Conservation (phyloP, 345 rosid species). For the Pistacia vera region DNA sequence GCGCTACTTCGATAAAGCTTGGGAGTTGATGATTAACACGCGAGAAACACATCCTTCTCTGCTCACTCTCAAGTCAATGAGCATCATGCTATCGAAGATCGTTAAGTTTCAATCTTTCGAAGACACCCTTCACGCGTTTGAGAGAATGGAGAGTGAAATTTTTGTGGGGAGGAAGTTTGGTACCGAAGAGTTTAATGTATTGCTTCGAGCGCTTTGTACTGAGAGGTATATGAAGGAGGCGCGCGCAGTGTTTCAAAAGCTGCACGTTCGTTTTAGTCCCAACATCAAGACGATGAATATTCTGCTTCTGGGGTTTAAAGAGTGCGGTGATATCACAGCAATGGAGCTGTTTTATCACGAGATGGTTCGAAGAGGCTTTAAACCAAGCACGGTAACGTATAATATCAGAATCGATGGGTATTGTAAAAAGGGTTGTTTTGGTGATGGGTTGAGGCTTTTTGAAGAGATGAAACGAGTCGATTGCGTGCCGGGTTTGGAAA, state of each 20-base stretch:
- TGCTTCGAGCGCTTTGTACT: conserved; percentile 70
- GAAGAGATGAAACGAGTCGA: conserved; percentile 66
- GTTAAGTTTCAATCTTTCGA: conserved; percentile 70
- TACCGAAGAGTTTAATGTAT: conserved; percentile 73
- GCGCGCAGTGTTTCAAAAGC: conserved; percentile 58
- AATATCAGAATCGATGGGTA: conserved; percentile 77
- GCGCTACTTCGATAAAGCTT: conserved; percentile 86
- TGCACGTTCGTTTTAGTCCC: conserved; percentile 58
- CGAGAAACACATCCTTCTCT: conserved; percentile 42
- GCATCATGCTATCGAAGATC: conserved; percentile 68
- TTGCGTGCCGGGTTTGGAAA: conserved; percentile 51
- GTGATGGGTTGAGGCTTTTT: conserved; percentile 70
- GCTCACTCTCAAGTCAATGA: conserved; percentile 75
- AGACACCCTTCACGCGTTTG: conserved; percentile 69
- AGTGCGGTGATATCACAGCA: conserved; percentile 71
- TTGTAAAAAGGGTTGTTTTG: conserved; percentile 73
- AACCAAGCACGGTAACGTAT: conserved; percentile 55
- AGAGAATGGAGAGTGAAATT: conserved; percentile 60
- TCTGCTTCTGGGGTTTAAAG: conserved; percentile 77
- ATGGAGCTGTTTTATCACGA: conserved; percentile 84
- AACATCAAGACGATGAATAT: conserved; percentile 82
- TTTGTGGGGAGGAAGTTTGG: conserved; percentile 57
- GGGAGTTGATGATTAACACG: conserved; percentile 71
- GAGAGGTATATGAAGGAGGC: conserved; percentile 86
- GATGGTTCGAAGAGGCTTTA: conserved; percentile 73